Evolutionary conservation across 129 eudicot genomes (phyloP).

Genomic region (Pittosporum tobira): DNA sequence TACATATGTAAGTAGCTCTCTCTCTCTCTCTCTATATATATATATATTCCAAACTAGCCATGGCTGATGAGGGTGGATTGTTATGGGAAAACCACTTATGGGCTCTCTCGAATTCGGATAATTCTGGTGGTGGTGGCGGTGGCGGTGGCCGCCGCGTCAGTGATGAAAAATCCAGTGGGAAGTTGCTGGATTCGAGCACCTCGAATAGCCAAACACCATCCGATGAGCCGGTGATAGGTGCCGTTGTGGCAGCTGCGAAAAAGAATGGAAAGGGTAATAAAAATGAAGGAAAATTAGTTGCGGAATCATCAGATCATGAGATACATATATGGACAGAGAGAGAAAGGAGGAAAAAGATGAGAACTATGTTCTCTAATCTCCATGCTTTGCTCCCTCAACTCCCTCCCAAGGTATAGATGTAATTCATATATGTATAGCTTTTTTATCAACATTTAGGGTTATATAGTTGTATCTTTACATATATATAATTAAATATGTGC

Average conservation of each 20-base stretch:
- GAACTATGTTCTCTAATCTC: conserved; percentile 67
- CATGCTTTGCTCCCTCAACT: conserved; percentile 81
- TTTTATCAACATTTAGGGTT: not conserved
- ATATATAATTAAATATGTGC: not conserved
- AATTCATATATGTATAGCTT: not conserved
- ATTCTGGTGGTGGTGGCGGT: conserved; percentile 8
- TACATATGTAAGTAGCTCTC: not conserved
- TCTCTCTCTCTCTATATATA: too few relatives aligned
- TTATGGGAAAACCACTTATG: conserved; percentile 33
- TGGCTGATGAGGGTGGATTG: conserved; percentile 13
- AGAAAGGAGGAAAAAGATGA: conserved; percentile 95
- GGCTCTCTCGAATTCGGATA: conserved; percentile 23
- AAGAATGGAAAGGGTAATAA: not conserved
- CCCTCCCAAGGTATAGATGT: conserved; percentile 51
- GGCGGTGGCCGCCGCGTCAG: not conserved
- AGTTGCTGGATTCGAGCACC: not conserved
- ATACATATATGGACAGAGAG: conserved; percentile 81
- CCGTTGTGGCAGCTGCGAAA: not conserved
- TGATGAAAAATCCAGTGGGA: conserved; percentile 12
- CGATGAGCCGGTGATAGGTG: conserved; percentile 10
- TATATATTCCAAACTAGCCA: not conserved
- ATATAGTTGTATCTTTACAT: too few relatives aligned
- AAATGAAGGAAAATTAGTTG: not conserved
- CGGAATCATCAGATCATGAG: conserved; percentile 45
- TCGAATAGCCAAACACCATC: not conserved